Percentiles rank a stretch among this genome's conserved stretches.
phyloP scores from a whole-genome alignment of 139 green algal species.

The Pedinophyceae sp. region DNA sequence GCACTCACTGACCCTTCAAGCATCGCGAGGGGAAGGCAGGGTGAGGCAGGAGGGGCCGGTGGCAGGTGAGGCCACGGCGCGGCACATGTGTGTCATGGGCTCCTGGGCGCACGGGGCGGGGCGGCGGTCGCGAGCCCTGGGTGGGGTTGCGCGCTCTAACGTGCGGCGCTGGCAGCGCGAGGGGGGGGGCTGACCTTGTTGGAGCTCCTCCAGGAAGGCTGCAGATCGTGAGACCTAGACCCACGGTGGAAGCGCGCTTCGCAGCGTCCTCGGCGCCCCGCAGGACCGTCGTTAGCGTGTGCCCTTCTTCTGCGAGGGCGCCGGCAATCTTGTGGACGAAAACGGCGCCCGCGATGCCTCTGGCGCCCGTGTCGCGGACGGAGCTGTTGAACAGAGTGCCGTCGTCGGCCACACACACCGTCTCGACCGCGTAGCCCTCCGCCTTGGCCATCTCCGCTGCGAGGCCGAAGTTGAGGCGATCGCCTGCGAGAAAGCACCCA shows the following conservation, averaged over 20 bases:
- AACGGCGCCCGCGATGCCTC: slow-evolving; percentile 69
- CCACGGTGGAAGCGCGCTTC: slow-evolving; percentile 36
- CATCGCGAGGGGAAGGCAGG: too few species aligned
- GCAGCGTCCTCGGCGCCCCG: slow-evolving; percentile 23
- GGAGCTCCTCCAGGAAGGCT: too few species aligned
- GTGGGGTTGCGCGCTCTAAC: too few species aligned
- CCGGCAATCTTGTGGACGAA: slow-evolving; percentile 83
- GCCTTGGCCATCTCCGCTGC: slow-evolving; percentile 64
- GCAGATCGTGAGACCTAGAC: slow-evolving; percentile 42
- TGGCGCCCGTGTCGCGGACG: too few species aligned
- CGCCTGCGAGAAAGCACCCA: too few species aligned
- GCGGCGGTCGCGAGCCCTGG: slow-evolving; percentile 18
- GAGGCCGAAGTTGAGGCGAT: slow-evolving; percentile 82
- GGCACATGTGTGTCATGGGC: not conserved
- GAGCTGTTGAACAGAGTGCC: too few species aligned
- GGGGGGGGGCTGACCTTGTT: too few species aligned
- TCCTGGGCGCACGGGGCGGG: slow-evolving; percentile 12
- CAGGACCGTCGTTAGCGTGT: slow-evolving; percentile 31
- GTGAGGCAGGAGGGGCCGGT: too few species aligned
- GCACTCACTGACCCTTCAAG: too few species aligned
- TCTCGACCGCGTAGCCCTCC: slow-evolving; percentile 31
- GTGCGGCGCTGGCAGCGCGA: too few species aligned
- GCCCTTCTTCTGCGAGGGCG: slow-evolving; percentile 40
- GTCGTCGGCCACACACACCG: slow-evolving; percentile 50
- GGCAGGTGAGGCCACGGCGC: too few species aligned